Evolutionary conservation across 2,329 filamentous ascomycete species (phyloP).

Genomic region (Clonostachys chloroleuca): DNA sequence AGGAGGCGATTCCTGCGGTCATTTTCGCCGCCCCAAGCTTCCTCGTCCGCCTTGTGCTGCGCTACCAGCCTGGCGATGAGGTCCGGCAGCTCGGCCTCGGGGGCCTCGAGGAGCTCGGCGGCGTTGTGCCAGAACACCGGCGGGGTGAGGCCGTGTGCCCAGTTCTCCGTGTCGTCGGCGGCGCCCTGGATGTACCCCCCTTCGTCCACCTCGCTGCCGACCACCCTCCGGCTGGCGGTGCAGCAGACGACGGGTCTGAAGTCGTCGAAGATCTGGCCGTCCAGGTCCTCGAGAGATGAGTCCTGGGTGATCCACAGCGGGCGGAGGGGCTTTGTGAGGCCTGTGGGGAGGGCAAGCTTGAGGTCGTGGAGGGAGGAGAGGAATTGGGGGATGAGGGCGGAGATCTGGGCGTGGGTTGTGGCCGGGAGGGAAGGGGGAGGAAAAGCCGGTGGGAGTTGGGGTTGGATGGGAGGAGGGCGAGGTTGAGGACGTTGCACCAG

Average conservation of each 20-base stretch:
- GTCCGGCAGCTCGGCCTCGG: slow-evolving; percentile 59
- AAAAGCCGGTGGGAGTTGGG: slow-evolving; percentile 48
- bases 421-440: slow-evolving; percentile 72
- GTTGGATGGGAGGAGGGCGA: slow-evolving; percentile 63
- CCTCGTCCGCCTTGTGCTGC: slow-evolving; percentile 5
- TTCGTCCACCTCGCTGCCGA: slow-evolving; percentile 56
- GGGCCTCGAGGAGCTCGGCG: slow-evolving; percentile 51
- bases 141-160: slow-evolving; percentile 78
- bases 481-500: slow-evolving; percentile 87
- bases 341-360: slow-evolving; percentile 47
- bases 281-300: slow-evolving; percentile 33
- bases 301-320: slow-evolving; percentile 78
- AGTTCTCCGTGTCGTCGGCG: slow-evolving; percentile 91
- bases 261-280: slow-evolving; percentile 38
- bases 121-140: slow-evolving; percentile 73
- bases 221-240: slow-evolving; percentile 73
- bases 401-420: slow-evolving; percentile 73
- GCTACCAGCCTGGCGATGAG: slow-evolving; percentile 28
- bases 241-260: slow-evolving; percentile 78
- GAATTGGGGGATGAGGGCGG: slow-evolving; percentile 52
- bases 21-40: slow-evolving; percentile 1
- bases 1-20: slow-evolving; percentile 16
- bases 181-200: slow-evolving; percentile 85
- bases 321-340: slow-evolving; percentile 67
- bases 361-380: slow-evolving; percentile 48